Percentiles rank a stretch among this genome's conserved stretches.
phyloP scores from a whole-genome alignment of 2,329 filamentous ascomycete species.

The Macrophomina tecta region DNA sequence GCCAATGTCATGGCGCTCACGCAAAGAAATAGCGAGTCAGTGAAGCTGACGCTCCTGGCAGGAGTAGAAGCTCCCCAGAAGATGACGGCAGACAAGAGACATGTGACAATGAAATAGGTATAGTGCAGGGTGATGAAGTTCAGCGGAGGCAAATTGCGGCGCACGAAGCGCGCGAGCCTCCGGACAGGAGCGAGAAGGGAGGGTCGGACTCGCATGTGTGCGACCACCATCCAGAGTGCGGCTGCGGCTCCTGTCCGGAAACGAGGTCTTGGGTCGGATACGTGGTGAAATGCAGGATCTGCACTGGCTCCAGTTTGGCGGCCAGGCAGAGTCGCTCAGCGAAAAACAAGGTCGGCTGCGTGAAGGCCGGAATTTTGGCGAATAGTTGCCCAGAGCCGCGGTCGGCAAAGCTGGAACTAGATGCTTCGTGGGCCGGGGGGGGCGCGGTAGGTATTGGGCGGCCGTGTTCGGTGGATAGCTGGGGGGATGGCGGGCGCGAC shows the following conservation, averaged over 20 bases:
- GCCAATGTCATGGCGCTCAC: constrained; percentile 71
- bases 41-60: constrained; percentile 60
- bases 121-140: constrained; percentile 72
- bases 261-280: constrained; percentile 10
- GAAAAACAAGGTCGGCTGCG: neutral
- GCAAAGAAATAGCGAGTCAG: constrained; percentile 70
- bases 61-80: constrained; percentile 66
- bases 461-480: neutral
- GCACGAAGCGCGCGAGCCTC: constrained; percentile 30
- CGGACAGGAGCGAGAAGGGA: constrained; percentile 31
- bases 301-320: constrained; percentile 25
- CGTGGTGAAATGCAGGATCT: constrained; percentile 24
- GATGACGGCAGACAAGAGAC: constrained; percentile 63
- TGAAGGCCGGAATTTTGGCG: constrained; percentile 15
- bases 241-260: constrained; percentile 26
- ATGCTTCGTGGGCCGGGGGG: constrained; percentile 9
- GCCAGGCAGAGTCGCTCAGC: constrained; percentile 21
- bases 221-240: constrained; percentile 29
- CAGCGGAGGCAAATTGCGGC: constrained; percentile 49
- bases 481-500: neutral
- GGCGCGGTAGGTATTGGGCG: neutral
- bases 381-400: neutral
- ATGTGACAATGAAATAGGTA: constrained; percentile 66
- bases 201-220: constrained; percentile 29
- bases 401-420: constrained; percentile 1